phyloP scores from a whole-genome alignment of 1,284 basidiomycete genomes.

The Leccinum insolens region DNA sequence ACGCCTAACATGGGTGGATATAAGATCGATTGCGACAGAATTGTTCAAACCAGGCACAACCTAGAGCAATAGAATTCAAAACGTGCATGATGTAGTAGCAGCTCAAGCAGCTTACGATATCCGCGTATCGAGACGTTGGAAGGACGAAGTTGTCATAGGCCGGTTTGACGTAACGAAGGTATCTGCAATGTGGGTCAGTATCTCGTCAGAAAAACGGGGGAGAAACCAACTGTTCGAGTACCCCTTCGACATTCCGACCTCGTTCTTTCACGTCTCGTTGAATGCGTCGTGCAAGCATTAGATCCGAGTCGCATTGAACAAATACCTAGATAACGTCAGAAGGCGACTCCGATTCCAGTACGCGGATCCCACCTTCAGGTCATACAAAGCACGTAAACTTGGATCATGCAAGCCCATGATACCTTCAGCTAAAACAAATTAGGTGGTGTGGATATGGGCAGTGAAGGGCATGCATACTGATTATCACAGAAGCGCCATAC shows the following conservation, averaged over 20 bases:
- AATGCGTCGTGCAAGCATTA: slow-evolving; percentile 96
- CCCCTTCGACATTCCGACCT: slow-evolving; percentile 82
- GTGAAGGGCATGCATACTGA: slow-evolving; percentile 50
- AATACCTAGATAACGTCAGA: slow-evolving; percentile 55
- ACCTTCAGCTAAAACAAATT: slow-evolving; percentile 69
- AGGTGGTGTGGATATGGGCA: background rate
- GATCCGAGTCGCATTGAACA: slow-evolving; percentile 90
- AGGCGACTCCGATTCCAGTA: background rate
- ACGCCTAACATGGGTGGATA: slow-evolving; percentile 87
- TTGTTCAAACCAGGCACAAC: slow-evolving; percentile 92
- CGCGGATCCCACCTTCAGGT: slow-evolving; percentile 75
- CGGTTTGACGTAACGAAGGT: slow-evolving; percentile 91
- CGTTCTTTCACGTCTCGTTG: slow-evolving; percentile 88
- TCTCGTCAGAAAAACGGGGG: background rate
- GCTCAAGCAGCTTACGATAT: slow-evolving; percentile 64
- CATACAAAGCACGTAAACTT: slow-evolving; percentile 79
- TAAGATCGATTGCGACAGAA: slow-evolving; percentile 89
- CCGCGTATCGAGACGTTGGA: slow-evolving; percentile 84
- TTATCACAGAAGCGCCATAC: slow-evolving; percentile 95
- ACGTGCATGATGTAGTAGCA: background rate
- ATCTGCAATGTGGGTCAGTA: slow-evolving; percentile 47
- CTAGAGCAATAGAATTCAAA: slow-evolving; percentile 41
- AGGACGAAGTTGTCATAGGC: slow-evolving; percentile 95
- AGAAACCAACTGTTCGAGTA: slow-evolving; percentile 79
- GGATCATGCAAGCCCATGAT: slow-evolving; percentile 91